Conservation (phyloP, 2,329 filamentous ascomycete genomes). For the Pyricularia sp. region DNA sequence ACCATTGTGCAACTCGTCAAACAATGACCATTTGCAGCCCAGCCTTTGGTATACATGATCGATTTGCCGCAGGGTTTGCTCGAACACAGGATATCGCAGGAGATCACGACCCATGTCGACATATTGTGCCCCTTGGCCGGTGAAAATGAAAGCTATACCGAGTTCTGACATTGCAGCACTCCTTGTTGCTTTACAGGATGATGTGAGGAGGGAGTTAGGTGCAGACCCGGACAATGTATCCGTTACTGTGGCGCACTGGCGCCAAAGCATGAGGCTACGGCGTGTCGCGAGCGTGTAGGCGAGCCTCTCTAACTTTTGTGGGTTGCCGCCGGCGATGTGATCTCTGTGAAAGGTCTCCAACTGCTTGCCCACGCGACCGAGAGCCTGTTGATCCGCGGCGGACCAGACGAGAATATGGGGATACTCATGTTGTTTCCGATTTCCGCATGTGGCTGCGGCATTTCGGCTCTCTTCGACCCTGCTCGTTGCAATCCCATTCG, state of each 20-base stretch:
- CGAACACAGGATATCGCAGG: conserved; percentile 3
- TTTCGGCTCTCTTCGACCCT: too few species aligned
- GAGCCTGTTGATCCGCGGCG: neutral
- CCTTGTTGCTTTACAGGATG: neutral
- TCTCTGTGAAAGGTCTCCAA: neutral
- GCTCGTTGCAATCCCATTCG: too few species aligned
- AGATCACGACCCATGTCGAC: conserved; percentile 17
- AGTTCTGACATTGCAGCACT: neutral
- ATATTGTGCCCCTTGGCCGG: conserved; percentile 25
- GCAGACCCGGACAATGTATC: neutral
- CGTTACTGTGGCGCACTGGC: neutral
- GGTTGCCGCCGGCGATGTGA: neutral
- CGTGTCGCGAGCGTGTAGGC: conserved; percentile 10
- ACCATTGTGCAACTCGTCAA: neutral
- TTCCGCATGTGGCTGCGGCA: neutral
- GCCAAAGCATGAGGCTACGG: conserved; percentile 7
- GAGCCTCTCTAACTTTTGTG: conserved; percentile 6
- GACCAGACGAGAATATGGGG: neutral
- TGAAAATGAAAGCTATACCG: conserved; percentile 18
- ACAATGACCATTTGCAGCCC: conserved; percentile 6
- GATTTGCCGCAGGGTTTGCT: neutral
- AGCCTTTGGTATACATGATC: neutral
- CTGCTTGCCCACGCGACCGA: neutral
- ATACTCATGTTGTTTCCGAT: neutral
- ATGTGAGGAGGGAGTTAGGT: neutral